These are phyloP conservation scores for Melocanna baccifera DNA, from an alignment of 176 grass and related monocot genomes.

Conservation along the genomic window DNA sequence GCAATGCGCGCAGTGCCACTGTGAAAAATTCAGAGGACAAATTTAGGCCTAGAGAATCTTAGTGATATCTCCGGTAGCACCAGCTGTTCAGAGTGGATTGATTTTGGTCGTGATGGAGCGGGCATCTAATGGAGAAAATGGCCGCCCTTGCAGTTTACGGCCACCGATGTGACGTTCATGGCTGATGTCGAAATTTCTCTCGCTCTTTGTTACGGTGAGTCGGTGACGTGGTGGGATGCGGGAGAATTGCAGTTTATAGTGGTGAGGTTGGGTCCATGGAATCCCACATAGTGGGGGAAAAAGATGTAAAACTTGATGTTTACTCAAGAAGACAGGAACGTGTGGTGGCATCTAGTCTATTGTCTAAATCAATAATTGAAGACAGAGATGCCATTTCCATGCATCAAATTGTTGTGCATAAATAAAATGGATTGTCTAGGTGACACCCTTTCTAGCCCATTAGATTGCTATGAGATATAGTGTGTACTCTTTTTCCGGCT, in stretches of 20 bases:
- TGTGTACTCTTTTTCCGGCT: no score
- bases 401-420: not conserved
- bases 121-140: constrained; percentile 11
- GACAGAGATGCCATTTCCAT: not conserved
- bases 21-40: not conserved
- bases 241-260: not conserved
- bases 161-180: constrained; percentile 22
- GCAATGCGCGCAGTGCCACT: constrained; percentile 6
- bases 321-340: not conserved
- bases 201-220: not conserved
- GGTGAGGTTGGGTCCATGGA: constrained; percentile 8
- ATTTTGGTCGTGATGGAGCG: constrained; percentile 1
- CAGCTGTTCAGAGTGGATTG: not conserved
- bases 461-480: no score
- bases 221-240: not conserved
- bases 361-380: not conserved
- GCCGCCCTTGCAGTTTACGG: constrained; percentile 30
- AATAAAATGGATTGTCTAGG: not conserved
- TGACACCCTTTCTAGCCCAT: no score
- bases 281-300: not conserved
- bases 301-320: constrained; percentile 14
- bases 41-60: not conserved
- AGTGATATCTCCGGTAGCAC: not conserved
- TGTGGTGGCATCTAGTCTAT: not conserved
- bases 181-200: not conserved